phyloP scores from a whole-genome alignment of 2,329 filamentous ascomycete genomes.

The Botrytis porri region DNA sequence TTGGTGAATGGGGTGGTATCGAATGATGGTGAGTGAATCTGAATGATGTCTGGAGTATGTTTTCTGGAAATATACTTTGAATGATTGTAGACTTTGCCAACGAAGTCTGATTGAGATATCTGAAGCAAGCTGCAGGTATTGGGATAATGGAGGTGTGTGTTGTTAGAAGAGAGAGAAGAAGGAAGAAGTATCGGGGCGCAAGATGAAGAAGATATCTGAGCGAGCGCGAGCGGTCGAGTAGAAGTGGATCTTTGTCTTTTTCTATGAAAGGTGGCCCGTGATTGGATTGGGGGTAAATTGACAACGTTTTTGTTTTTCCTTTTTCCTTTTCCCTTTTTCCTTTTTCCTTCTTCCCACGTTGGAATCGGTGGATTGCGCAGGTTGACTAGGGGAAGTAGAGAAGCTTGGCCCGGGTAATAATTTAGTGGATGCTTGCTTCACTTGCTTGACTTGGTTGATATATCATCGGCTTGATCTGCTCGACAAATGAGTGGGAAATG shows the following conservation, averaged over 20 bases:
- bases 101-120: constrained; percentile 15
- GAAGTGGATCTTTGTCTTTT: background rate
- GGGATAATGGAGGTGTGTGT: constrained; percentile 1
- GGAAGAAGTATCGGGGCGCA: background rate
- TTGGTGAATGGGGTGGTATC: background rate
- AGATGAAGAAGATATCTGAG: constrained; percentile 1
- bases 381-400: background rate
- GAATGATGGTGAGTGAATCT: background rate
- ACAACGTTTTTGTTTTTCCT: background rate
- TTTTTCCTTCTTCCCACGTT: background rate
- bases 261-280: background rate
- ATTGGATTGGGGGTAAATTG: background rate
- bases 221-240: background rate
- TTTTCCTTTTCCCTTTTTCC: background rate
- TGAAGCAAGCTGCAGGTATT: constrained; percentile 14
- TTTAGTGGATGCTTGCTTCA: background rate
- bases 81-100: constrained; percentile 19
- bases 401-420: background rate
- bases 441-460: background rate
- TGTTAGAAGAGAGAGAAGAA: background rate
- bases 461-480: background rate
- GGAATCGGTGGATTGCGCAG: background rate
- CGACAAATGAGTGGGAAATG: background rate
- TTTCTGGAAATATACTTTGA: background rate
- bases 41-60: background rate